A percentile compares a stretch with the other conserved stretches of the same genome.
These are phyloP conservation scores for Byssoonygena ceratinophila DNA, from an alignment of 2,329 filamentous ascomycete genomes.

Conservation along the genomic window DNA sequence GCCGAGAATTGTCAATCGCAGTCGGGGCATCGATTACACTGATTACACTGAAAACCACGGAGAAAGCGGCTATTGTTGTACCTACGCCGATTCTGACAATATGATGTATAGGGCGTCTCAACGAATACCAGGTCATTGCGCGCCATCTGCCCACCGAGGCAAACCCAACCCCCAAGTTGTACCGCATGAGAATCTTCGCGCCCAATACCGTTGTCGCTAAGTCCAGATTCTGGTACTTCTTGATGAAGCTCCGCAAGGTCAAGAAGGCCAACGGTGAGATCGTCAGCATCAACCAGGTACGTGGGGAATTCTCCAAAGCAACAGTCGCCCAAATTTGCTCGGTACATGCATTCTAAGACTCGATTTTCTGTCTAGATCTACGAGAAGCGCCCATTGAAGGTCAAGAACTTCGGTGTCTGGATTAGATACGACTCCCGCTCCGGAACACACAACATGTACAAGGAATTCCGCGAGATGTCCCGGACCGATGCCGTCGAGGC, in stretches of 20 bases:
- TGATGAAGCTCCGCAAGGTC: constrained; percentile 98
- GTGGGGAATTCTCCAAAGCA: constrained; percentile 22
- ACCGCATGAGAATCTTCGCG: constrained; percentile 99
- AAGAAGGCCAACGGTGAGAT: constrained; percentile 99
- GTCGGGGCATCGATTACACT: neutral
- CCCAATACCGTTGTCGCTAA: constrained; percentile 97
- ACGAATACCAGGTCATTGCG: constrained; percentile 99
- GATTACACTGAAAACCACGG: neutral
- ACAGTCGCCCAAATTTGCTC: neutral
- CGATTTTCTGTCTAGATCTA: constrained; percentile 53
- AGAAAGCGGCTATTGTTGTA: neutral
- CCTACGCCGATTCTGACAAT: constrained; percentile 15
- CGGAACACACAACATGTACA: constrained; percentile 99
- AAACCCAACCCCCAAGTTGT: constrained; percentile 95
- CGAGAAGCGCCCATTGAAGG: constrained; percentile 98
- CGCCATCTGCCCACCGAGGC: constrained; percentile 96
- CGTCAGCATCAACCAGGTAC: constrained; percentile 88
- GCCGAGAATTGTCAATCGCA: neutral
- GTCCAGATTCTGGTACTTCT: constrained; percentile 99
- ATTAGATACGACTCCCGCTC: constrained; percentile 99
- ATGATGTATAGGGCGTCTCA: constrained; percentile 74
- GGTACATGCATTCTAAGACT: neutral
- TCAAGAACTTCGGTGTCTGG: constrained; percentile 99
- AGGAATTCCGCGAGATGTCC: constrained; percentile 99
- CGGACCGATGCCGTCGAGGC: constrained; percentile 89